phyloP scores from a whole-genome alignment of 768 basidiomycete genomes.

The Mycena chlorophos region DNA sequence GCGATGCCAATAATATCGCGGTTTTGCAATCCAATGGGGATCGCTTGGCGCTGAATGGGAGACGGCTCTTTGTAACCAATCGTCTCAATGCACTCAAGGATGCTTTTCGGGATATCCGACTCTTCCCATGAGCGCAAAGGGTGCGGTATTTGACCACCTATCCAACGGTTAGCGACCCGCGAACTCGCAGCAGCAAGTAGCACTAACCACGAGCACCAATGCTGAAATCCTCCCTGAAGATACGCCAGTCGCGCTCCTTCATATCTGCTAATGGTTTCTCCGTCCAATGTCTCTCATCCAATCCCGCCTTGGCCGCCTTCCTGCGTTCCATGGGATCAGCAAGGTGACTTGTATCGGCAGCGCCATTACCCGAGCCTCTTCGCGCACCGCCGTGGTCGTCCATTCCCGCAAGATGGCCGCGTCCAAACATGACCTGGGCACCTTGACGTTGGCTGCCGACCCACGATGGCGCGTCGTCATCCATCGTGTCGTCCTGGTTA shows the following conservation, averaged over 20 bases:
- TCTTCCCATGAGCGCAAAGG: conserved; percentile 93
- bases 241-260: conserved; percentile 98
- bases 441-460: conserved; percentile 74
- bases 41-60: conserved; percentile 96
- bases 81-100: conserved; percentile 81
- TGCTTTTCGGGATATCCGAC: conserved; percentile 73
- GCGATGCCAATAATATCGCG: conserved; percentile 98
- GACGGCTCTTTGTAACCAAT: conserved; percentile 98
- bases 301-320: conserved; percentile 74
- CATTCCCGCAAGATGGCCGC: conserved; percentile 83
- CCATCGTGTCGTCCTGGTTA: conserved; percentile 90
- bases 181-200: conserved; percentile 1
- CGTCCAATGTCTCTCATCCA: conserved; percentile 97
- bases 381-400: conserved; percentile 66
- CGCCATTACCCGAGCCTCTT: conserved; percentile 33
- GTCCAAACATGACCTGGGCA: conserved; percentile 86
- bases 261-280: conserved; percentile 91
- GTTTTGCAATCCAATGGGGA: conserved; percentile 97
- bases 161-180: conserved; percentile 1
- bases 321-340: conserved; percentile 83
- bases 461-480: conserved; percentile 71
- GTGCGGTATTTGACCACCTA: conserved; percentile 91
- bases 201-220: conserved; percentile 83
- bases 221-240: conserved; percentile 97
- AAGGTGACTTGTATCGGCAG: conserved; percentile 47